A percentile compares a stretch with the other conserved stretches of the same genome.
Conservation (phyloP, 2,329 filamentous ascomycete species). For the Tympanopsis confertula region DNA sequence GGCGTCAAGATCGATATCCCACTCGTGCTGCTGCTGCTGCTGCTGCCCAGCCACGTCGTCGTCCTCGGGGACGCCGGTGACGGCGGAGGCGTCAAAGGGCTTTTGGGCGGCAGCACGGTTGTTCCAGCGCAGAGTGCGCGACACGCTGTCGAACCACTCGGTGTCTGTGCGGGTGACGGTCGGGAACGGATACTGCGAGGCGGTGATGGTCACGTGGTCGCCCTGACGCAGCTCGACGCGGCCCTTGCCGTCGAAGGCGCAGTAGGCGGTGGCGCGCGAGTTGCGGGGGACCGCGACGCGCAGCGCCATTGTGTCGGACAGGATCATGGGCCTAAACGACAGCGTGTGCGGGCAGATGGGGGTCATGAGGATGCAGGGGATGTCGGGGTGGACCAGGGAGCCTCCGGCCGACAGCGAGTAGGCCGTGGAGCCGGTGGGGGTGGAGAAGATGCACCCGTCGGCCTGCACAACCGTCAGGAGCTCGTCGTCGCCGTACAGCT, state of each 20-base stretch:
- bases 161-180: slow-evolving; percentile 81
- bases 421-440: slow-evolving; percentile 76
- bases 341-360: slow-evolving; percentile 96
- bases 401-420: slow-evolving; percentile 94
- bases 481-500: slow-evolving; percentile 90
- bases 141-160: slow-evolving; percentile 96
- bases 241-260: slow-evolving; percentile 93
- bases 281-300: slow-evolving; percentile 75
- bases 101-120: slow-evolving; percentile 85
- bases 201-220: slow-evolving; percentile 91
- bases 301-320: slow-evolving; percentile 86
- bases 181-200: slow-evolving; percentile 92
- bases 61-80: slow-evolving; percentile 38
- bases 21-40: slow-evolving; percentile 46
- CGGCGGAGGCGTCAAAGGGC: slow-evolving; percentile 55
- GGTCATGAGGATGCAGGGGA: slow-evolving; percentile 89
- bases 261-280: slow-evolving; percentile 91
- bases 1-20: slow-evolving; percentile 89
- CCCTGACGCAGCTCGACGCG: slow-evolving; percentile 86
- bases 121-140: slow-evolving; percentile 88
- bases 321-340: slow-evolving; percentile 93
- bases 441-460: slow-evolving; percentile 95
- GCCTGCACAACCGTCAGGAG: slow-evolving; percentile 91
- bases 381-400: slow-evolving; percentile 89
- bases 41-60: slow-evolving; percentile 26